These are phyloP conservation scores for Acer negundo DNA, from an alignment of 345 rosid genomes.

Conservation along the genomic window DNA sequence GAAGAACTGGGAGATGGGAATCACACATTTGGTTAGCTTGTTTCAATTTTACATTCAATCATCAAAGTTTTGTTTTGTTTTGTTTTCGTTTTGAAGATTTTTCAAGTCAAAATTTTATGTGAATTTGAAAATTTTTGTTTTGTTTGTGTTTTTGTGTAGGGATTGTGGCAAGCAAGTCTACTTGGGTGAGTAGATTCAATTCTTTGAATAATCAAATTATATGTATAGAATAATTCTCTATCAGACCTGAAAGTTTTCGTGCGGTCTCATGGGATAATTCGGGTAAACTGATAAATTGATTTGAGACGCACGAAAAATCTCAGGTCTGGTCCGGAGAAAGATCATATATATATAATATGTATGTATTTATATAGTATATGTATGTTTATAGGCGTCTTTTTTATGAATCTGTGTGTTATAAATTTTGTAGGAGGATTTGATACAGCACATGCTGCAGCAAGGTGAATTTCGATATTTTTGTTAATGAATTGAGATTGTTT, in stretches of 20 bases:
- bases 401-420: constrained; percentile 11
- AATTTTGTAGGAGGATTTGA: constrained; percentile 77
- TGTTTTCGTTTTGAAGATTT: neutral
- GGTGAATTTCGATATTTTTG: constrained; percentile 37
- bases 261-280: too few species aligned
- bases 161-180: constrained; percentile 89
- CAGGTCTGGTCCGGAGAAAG: too few species aligned
- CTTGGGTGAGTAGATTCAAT: constrained; percentile 46
- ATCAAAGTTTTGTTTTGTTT: neutral
- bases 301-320: too few species aligned
- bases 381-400: neutral
- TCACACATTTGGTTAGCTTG: constrained; percentile 72
- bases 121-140: too few species aligned
- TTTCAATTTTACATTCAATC: neutral
- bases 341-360: too few species aligned
- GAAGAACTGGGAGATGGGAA: constrained; percentile 84
- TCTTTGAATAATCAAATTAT: too few species aligned
- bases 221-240: too few species aligned
- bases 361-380: neutral
- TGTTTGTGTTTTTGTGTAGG: constrained; percentile 43
- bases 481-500: neutral
- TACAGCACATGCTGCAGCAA: constrained; percentile 86
- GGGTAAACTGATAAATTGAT: too few species aligned
- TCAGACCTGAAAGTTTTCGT: too few species aligned
- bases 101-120: too few species aligned